Evolutionary conservation across 805 yeast genomes (phyloP).

Genomic region (Candida ortonii): DNA sequence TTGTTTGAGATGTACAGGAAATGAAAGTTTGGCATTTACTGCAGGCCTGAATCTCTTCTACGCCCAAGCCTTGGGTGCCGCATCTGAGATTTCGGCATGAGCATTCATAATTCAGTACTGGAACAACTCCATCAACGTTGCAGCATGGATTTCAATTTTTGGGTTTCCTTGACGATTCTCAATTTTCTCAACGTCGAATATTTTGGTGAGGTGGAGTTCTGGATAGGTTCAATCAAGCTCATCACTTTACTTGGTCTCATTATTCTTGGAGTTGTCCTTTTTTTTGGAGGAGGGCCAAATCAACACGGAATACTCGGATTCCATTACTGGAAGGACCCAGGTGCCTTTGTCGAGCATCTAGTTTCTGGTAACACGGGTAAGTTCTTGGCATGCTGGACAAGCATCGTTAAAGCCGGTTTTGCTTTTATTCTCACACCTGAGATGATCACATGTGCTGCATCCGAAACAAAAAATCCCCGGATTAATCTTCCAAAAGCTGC

Average conservation of each 20-base stretch:
- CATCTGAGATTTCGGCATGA: slow-evolving; percentile 64
- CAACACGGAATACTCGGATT: slow-evolving; percentile 43
- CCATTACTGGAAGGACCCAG: slow-evolving; percentile 39
- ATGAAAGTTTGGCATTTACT: slow-evolving; percentile 58
- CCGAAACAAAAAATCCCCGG: slow-evolving; percentile 33
- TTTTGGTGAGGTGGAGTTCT: slow-evolving; percentile 57
- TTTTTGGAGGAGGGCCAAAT: slow-evolving; percentile 66
- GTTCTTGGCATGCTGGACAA: slow-evolving; percentile 63
- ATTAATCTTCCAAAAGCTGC: slow-evolving; percentile 33
- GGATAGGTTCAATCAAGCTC: slow-evolving; percentile 64
- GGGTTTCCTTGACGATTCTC: slow-evolving; percentile 43
- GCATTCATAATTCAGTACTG: slow-evolving; percentile 61
- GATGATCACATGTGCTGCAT: slow-evolving; percentile 31
- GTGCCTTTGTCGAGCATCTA: slow-evolving; percentile 48
- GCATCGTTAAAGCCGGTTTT: slow-evolving; percentile 61
- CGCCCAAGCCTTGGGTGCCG: slow-evolving; percentile 50
- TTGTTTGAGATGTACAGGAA: slow-evolving; percentile 34
- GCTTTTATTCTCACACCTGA: slow-evolving; percentile 49
- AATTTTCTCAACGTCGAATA: slow-evolving; percentile 53
- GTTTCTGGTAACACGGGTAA: slow-evolving; percentile 55
- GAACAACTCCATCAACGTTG: slow-evolving; percentile 57
- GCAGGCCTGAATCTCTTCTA: slow-evolving; percentile 48
- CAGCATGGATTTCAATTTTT: slow-evolving; percentile 56
- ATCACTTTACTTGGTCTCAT: slow-evolving; percentile 62
- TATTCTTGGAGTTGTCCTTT: slow-evolving; percentile 52